Evolutionary conservation across 2,329 filamentous ascomycete genomes (phyloP).

Genomic region (Hymenoscyphus linearis): DNA sequence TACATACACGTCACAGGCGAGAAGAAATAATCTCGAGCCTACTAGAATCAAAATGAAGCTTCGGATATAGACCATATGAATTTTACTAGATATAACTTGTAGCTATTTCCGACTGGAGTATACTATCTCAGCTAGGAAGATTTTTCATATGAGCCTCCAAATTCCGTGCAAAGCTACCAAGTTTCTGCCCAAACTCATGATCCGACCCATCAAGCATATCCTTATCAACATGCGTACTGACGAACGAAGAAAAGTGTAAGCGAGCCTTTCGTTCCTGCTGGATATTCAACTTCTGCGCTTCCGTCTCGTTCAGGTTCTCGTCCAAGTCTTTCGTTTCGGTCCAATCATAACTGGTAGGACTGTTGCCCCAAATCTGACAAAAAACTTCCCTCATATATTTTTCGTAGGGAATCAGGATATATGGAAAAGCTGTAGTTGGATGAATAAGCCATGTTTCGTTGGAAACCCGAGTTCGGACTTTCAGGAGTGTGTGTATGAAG

Average conservation of each 20-base stretch:
- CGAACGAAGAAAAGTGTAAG: neutral
- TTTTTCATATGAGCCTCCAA: neutral
- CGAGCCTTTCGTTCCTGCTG: neutral
- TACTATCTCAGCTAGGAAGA: neutral
- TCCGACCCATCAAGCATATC: neutral
- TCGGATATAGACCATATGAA: too few species aligned
- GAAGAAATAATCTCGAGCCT: too few species aligned
- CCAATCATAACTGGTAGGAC: neutral
- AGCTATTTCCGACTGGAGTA: too few species aligned
- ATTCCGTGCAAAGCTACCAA: neutral
- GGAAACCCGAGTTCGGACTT: neutral
- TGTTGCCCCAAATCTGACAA: neutral
- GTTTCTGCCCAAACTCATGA: neutral
- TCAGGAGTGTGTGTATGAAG: neutral
- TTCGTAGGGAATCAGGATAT: neutral
- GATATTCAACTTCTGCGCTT: neutral
- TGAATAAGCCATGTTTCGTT: neutral
- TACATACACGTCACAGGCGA: too few species aligned
- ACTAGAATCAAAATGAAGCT: too few species aligned
- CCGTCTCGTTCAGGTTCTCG: neutral
- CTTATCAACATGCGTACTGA: neutral
- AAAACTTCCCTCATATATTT: neutral
- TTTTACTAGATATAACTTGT: too few species aligned
- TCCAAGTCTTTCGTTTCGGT: constrained; percentile 4
- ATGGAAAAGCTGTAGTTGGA: neutral